Evolutionary conservation across 2,329 filamentous ascomycete species (phyloP), one percentile per base, ranked within the genome.

Genomic region (Sporothrix brunneoviolacea): DNA sequence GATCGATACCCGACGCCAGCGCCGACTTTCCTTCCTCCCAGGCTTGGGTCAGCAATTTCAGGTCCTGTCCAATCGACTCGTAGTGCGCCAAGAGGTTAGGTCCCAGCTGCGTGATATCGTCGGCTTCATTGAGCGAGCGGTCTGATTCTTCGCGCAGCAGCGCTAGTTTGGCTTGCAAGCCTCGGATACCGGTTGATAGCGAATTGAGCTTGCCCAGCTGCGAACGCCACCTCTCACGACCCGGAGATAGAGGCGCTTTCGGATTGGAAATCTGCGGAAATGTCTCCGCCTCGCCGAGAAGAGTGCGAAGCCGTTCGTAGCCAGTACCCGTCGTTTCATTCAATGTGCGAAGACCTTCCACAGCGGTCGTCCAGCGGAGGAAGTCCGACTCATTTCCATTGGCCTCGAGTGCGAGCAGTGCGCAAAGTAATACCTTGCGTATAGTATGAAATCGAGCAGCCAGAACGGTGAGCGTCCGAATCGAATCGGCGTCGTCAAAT

Each of bases 121-220:
- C 75, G 33, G 86, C 82, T 59, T 85, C 82, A 60, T 95, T 87
- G 24, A 95, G 69, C 38, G 82, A 82, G 54, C 80, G 80, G 62
- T 88, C 88, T 0, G 90, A 94, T 65, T 96, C 90, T 65, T 98
- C 93, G 44, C 89, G 83, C 49, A 97, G 71, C 8, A 98, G 75
- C 54, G 94, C 90, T 71, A 98, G 82, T 67, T 97, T 98, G 32
- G 93, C 93, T 67, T 97, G 91, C 43, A 98, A 75, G 10, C 88
- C 88, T 24, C 91, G 84, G 54, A 97, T 95, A 15, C 90, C 91
- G 50, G 90, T 88, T 0, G 90, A 95, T 30, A 98, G 75, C 1
- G 86, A 87, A 61, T 88, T 89, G 37, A 98, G 80, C 63, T 95
- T 91, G 54, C 89, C 84, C 52, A 96, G 79, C 64, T 95, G 91